Conservation (phyloP, 352 stramenopile species). For the Phytophthora citricola region DNA sequence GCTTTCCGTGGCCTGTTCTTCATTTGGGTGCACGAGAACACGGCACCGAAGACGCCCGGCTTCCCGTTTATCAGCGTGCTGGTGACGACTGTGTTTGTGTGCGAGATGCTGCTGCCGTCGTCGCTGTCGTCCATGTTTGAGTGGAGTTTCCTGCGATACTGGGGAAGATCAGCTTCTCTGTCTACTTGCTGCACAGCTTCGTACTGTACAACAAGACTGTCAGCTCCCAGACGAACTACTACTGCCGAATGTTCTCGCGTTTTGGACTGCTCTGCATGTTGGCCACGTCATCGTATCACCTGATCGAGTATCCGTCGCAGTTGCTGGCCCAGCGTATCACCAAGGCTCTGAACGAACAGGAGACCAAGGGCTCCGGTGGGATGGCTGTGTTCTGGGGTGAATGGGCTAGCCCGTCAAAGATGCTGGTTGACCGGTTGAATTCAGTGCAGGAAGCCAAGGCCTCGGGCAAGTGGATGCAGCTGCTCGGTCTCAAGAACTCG, state of each 20-base stretch:
- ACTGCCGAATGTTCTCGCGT: constrained; percentile 43
- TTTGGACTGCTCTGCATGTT: constrained; percentile 41
- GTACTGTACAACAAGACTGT: constrained; percentile 38
- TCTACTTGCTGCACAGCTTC: constrained; percentile 58
- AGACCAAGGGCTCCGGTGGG: constrained; percentile 28
- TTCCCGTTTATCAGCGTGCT: constrained; percentile 46
- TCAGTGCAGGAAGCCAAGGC: constrained; percentile 26
- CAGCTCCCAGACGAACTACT: constrained; percentile 36
- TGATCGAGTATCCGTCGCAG: constrained; percentile 65
- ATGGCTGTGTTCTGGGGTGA: constrained; percentile 33
- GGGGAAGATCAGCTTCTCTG: constrained; percentile 57
- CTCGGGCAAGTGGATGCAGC: constrained; percentile 25
- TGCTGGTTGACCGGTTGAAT: constrained; percentile 26
- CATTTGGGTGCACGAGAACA: constrained; percentile 47
- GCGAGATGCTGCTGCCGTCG: constrained; percentile 48
- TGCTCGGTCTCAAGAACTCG: constrained; percentile 18
- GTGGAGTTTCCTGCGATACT: constrained; percentile 49
- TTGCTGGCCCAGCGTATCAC: constrained; percentile 49
- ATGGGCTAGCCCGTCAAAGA: constrained; percentile 28
- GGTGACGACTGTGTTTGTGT: constrained; percentile 39
- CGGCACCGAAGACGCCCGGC: constrained; percentile 22
- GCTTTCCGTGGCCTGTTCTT: constrained; percentile 46
- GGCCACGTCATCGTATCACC: constrained; percentile 41
- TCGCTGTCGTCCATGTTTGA: constrained; percentile 44
- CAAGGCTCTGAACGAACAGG: constrained; percentile 35